A percentile compares a stretch with the other conserved stretches of the same genome.
These are phyloP conservation scores for Debaryomyces fabryi DNA, from an alignment of 1,139 yeast genomes.

Conservation along the genomic window DNA sequence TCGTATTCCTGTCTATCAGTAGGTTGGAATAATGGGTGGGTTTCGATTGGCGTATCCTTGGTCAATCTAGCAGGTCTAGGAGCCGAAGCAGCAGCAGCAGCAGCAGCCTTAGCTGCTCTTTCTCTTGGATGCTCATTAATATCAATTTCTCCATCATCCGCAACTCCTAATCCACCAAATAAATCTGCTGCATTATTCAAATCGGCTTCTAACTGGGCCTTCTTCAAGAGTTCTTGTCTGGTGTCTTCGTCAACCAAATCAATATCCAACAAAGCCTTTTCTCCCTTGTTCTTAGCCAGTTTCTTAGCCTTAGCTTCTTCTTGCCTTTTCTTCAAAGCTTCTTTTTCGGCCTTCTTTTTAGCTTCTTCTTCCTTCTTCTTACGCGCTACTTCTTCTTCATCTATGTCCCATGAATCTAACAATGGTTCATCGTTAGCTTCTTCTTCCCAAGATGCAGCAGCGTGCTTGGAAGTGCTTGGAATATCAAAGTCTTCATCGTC, in stretches of 20 bases:
- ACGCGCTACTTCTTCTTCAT: conserved; percentile 61
- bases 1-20: conserved; percentile 81
- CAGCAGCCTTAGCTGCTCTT: conserved; percentile 55
- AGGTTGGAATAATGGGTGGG: conserved; percentile 80
- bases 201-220: conserved; percentile 84
- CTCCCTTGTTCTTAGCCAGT: conserved; percentile 38
- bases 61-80: conserved; percentile 42
- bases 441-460: conserved; percentile 76
- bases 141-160: conserved; percentile 47
- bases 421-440: conserved; percentile 77
- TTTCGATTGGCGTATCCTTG: conserved; percentile 68
- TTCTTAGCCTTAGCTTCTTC: conserved; percentile 46
- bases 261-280: conserved; percentile 47
- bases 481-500: conserved; percentile 93
- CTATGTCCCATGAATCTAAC: conserved; percentile 81
- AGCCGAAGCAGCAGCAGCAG: conserved; percentile 41
- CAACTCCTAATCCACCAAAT: conserved; percentile 81
- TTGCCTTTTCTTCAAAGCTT: conserved; percentile 41
- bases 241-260: conserved; percentile 68
- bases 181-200: conserved; percentile 90
- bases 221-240: conserved; percentile 69
- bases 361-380: conserved; percentile 46
- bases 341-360: conserved; percentile 46
- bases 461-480: conserved; percentile 49
- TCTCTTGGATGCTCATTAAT: conserved; percentile 68